Conservation (phyloP, 2,329 filamentous ascomycete species). For the Ophioceras dolichostomum region DNA sequence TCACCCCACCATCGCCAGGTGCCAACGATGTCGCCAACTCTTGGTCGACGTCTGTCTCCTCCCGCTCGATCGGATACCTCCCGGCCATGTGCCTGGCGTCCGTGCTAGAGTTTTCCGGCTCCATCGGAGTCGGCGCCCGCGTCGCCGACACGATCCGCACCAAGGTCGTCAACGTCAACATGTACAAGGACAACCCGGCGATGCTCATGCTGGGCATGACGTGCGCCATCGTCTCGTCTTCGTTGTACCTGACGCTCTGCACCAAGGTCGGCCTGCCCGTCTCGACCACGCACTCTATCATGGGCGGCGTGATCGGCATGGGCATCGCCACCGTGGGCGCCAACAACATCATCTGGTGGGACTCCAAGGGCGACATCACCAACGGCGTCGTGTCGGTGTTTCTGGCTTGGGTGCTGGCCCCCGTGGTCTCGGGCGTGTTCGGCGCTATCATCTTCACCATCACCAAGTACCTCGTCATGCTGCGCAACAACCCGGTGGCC, state of each 20-base stretch:
- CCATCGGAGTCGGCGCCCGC: conserved; percentile 46
- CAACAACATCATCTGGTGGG: conserved; percentile 40
- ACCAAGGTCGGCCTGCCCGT: conserved; percentile 44
- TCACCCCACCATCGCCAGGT: too few relatives aligned
- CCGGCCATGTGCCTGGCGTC: conserved; percentile 47
- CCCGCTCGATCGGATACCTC: conserved; percentile 48
- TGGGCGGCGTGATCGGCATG: conserved; percentile 47
- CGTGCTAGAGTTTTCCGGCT: conserved; percentile 50
- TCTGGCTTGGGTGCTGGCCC: conserved; percentile 49
- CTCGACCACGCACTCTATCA: conserved; percentile 49
- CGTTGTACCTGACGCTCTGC: conserved; percentile 42
- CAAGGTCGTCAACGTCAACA: conserved; percentile 37
- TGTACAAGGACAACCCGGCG: conserved; percentile 33
- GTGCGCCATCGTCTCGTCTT: conserved; percentile 39
- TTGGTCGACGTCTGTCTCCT: conserved; percentile 63
- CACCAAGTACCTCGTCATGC: conserved; percentile 44
- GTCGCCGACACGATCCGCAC: conserved; percentile 51
- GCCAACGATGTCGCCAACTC: conserved; percentile 63
- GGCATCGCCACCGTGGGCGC: conserved; percentile 42
- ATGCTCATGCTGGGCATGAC: conserved; percentile 47
- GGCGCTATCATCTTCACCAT: conserved; percentile 40
- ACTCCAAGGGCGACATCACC: conserved; percentile 24
- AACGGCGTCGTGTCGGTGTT: conserved; percentile 46
- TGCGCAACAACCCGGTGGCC: conserved; percentile 37
- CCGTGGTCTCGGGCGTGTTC: conserved; percentile 39